Conservation (phyloP, 1,284 basidiomycete genomes). For the Marasmius fiardii region DNA sequence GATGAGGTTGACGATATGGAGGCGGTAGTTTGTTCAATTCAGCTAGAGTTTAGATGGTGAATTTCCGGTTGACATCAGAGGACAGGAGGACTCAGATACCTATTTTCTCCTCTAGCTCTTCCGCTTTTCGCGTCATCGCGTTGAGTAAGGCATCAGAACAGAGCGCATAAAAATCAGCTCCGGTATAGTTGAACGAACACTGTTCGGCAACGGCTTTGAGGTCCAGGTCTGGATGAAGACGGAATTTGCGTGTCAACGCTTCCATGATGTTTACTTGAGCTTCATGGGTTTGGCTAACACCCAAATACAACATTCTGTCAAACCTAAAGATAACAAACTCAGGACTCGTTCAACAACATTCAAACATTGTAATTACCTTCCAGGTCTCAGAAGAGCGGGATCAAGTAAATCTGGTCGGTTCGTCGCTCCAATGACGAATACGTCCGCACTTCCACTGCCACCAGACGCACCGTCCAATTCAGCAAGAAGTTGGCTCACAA, state of each 20-base stretch:
- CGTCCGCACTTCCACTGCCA: slow-evolving; percentile 57
- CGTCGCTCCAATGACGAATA: slow-evolving; percentile 98
- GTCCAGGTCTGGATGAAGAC: slow-evolving; percentile 68
- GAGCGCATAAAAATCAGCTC: slow-evolving; percentile 97
- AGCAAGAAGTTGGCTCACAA: slow-evolving; percentile 94
- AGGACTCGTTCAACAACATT: slow-evolving; percentile 7
- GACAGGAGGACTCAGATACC: slow-evolving; percentile 33
- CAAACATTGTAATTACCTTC: slow-evolving; percentile 49
- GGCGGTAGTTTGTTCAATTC: slow-evolving; percentile 43
- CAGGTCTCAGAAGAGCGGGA: slow-evolving; percentile 89
- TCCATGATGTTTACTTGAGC: slow-evolving; percentile 87
- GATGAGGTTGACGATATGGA: slow-evolving; percentile 53
- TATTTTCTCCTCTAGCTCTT: slow-evolving; percentile 73
- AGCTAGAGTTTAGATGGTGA: slow-evolving; percentile 30
- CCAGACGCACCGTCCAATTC: slow-evolving; percentile 91
- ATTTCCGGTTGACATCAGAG: background rate
- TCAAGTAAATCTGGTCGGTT: slow-evolving; percentile 96
- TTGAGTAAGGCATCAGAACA: slow-evolving; percentile 96
- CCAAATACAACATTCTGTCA: slow-evolving; percentile 96
- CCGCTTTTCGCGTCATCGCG: slow-evolving; percentile 90
- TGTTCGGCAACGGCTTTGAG: slow-evolving; percentile 66
- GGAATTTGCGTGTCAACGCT: slow-evolving; percentile 93
- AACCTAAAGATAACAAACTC: slow-evolving; percentile 49
- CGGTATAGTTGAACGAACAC: slow-evolving; percentile 93
- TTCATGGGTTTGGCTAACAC: slow-evolving; percentile 85